Evolutionary conservation across 1,284 basidiomycete genomes (phyloP).

Genomic region (Malassezia pachydermatis): DNA sequence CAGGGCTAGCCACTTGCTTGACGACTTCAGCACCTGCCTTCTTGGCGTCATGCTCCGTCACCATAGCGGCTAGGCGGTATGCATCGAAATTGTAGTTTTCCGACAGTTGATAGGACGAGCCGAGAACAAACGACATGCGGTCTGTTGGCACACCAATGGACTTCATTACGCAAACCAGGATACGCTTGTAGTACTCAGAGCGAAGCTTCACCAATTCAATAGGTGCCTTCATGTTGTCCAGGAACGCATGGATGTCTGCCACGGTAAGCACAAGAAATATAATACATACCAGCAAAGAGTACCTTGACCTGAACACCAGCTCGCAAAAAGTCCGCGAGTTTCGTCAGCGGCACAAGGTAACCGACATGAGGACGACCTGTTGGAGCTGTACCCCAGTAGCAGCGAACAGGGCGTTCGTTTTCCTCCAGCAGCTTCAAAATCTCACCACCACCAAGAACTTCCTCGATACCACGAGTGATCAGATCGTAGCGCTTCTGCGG

Average conservation of each 20-base stretch:
- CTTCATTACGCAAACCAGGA: slow-evolving; percentile 72
- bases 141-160: slow-evolving; percentile 83
- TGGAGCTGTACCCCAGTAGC: slow-evolving; percentile 67
- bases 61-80: slow-evolving; percentile 76
- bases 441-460: slow-evolving; percentile 74
- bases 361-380: slow-evolving; percentile 89
- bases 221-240: slow-evolving; percentile 95
- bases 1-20: slow-evolving; percentile 86
- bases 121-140: slow-evolving; percentile 63
- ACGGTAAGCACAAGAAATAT: slow-evolving; percentile 49
- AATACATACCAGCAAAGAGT: slow-evolving; percentile 63
- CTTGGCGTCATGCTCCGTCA: slow-evolving; percentile 90
- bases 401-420: slow-evolving; percentile 27
- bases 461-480: slow-evolving; percentile 76
- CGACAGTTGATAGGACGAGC: slow-evolving; percentile 82
- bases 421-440: slow-evolving; percentile 74
- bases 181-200: slow-evolving; percentile 76
- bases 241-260: slow-evolving; percentile 94
- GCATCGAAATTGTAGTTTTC: slow-evolving; percentile 90
- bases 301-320: slow-evolving; percentile 87
- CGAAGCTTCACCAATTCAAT: slow-evolving; percentile 82
- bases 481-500: slow-evolving; percentile 65
- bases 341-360: slow-evolving; percentile 88
- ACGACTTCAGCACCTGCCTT: slow-evolving; percentile 99
- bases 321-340: slow-evolving; percentile 90